Evolutionary conservation across 2,329 filamentous ascomycete species (phyloP).

Genomic region (Talaromyces marneffei): DNA sequence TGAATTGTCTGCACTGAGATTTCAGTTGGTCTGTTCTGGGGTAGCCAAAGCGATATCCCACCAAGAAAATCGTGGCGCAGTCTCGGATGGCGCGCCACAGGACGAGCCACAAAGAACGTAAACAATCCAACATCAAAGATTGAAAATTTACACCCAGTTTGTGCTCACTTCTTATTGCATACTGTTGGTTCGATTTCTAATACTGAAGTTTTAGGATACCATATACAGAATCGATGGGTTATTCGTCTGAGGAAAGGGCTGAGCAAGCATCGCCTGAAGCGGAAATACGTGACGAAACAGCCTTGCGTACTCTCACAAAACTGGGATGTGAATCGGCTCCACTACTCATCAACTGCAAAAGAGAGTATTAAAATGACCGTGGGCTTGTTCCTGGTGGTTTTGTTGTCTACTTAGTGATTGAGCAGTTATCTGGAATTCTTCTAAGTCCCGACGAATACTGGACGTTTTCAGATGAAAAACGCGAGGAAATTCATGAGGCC

Average conservation of each 20-base stretch:
- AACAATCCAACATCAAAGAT: too few species aligned
- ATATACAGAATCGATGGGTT: background rate
- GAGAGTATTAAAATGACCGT: background rate
- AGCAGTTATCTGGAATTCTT: background rate
- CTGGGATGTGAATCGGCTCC: background rate
- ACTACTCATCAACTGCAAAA: background rate
- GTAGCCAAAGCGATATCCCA: too few species aligned
- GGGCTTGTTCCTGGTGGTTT: constrained; percentile 1
- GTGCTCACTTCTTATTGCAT: background rate
- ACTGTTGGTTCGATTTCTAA: background rate
- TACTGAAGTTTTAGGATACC: background rate
- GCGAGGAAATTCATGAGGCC: background rate
- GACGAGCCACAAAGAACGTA: too few species aligned
- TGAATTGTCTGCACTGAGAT: too few species aligned
- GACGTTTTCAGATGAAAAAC: background rate
- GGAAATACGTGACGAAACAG: background rate
- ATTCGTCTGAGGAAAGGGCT: background rate
- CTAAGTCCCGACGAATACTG: background rate
- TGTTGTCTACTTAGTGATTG: background rate
- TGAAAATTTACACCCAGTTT: constrained; percentile 8
- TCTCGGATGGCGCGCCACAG: too few species aligned
- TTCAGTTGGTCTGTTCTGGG: too few species aligned
- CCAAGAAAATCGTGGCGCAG: too few species aligned
- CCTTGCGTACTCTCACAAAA: background rate
- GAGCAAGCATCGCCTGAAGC: background rate